These are phyloP conservation scores for Claviceps quebecensis DNA, from an alignment of 2,329 filamentous ascomycete species.

Conservation along the genomic window DNA sequence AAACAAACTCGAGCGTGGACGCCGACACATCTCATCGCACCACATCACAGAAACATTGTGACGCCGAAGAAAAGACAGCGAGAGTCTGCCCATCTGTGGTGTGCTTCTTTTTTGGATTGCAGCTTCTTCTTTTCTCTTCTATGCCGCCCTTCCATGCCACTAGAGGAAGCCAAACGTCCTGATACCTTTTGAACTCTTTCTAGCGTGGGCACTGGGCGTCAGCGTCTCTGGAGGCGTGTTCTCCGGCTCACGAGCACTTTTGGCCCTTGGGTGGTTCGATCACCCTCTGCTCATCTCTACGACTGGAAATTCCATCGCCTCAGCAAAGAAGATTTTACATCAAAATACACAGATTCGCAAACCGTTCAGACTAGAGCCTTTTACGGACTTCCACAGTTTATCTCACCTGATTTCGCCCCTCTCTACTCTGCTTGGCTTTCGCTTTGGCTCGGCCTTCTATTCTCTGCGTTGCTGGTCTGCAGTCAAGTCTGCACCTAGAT, in stretches of 20 bases:
- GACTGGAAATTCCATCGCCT: too few species aligned
- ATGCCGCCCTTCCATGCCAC: neutral
- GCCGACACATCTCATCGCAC: too few species aligned
- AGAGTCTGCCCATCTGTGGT: neutral
- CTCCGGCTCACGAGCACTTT: neutral
- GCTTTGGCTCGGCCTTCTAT: neutral
- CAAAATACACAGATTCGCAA: neutral
- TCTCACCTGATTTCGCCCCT: too few species aligned
- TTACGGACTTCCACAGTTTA: too few species aligned
- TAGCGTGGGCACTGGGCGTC: neutral
- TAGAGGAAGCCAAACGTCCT: neutral
- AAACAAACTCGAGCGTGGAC: too few species aligned
- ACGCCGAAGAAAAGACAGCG: neutral
- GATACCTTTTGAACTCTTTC: neutral
- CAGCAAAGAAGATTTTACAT: too few species aligned
- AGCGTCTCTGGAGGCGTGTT: neutral
- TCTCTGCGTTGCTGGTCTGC: too few species aligned
- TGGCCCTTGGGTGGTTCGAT: neutral
- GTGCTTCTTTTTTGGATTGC: conserved; percentile 4
- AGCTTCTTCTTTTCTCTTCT: neutral
- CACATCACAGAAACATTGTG: neutral
- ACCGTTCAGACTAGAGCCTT: neutral
- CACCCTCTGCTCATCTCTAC: neutral
- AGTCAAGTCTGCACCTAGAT: too few species aligned
- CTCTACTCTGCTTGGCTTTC: neutral